phyloP scores from a whole-genome alignment of 495 filamentous ascomycete species.

The Penicillium lagena region DNA sequence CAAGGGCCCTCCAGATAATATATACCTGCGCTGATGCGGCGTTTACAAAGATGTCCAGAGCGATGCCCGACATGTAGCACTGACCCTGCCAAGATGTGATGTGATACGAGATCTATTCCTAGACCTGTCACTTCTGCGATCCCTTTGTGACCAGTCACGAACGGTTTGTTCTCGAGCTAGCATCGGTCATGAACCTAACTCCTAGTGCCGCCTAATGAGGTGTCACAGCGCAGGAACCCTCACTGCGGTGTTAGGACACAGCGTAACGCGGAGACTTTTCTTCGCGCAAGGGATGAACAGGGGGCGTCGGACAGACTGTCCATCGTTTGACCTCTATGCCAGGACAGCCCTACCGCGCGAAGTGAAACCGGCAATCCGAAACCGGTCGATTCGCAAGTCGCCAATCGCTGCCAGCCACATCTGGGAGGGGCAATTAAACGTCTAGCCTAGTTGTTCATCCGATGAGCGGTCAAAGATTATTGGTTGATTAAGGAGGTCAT shows the following conservation, averaged over 20 bases:
- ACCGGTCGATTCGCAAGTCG: neutral
- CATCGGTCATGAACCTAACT: too few species aligned
- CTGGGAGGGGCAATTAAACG: neutral
- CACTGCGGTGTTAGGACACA: too few species aligned
- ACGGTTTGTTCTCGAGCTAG: constrained; percentile 1
- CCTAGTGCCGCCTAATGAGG: too few species aligned
- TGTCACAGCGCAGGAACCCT: too few species aligned
- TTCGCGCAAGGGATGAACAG: too few species aligned
- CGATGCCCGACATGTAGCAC: neutral
- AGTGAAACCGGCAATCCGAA: constrained; percentile 11
- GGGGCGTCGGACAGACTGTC: too few species aligned
- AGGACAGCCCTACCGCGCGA: constrained; percentile 2
- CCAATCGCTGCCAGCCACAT: too few species aligned
- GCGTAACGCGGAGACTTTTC: too few species aligned
- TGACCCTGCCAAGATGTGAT: constrained; percentile 8
- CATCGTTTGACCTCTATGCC: neutral
- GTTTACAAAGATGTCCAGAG: too few species aligned
- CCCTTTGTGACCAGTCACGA: constrained; percentile 12
- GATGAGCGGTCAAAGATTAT: neutral
- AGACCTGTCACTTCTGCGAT: constrained; percentile 15
- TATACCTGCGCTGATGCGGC: too few species aligned
- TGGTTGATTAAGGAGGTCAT: neutral
- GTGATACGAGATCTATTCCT: constrained; percentile 16
- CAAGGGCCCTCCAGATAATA: too few species aligned
- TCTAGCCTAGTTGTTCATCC: neutral